phyloP scores from a whole-genome alignment of 148 eudicot genomes.

The Vaccinium darrowii region DNA sequence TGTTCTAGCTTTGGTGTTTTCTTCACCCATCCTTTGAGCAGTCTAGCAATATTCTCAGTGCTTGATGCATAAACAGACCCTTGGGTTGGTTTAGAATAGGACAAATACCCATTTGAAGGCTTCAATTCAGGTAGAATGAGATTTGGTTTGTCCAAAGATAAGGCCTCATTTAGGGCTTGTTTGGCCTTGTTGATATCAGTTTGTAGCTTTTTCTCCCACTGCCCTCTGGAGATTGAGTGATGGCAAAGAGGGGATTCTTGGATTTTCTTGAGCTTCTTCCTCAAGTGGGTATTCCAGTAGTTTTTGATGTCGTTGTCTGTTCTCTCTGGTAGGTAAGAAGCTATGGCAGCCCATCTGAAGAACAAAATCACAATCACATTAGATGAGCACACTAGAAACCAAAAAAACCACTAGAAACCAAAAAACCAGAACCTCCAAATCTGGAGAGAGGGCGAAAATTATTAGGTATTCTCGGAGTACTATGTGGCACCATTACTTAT shows the following conservation, averaged over 20 bases:
- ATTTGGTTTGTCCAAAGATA: slow-evolving; percentile 59
- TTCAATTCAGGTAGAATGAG: not conserved
- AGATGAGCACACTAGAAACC: not conserved
- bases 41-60: slow-evolving; percentile 68
- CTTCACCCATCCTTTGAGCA: slow-evolving; percentile 60
- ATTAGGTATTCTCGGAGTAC: not conserved
- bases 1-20: slow-evolving; percentile 27
- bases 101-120: not conserved
- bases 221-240: slow-evolving; percentile 50
- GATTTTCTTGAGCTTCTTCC: slow-evolving; percentile 57
- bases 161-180: slow-evolving; percentile 74
- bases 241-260: slow-evolving; percentile 30
- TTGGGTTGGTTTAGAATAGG: not conserved
- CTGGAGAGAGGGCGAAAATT: not conserved
- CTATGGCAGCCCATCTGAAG: slow-evolving; percentile 92
- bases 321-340: slow-evolving; percentile 84
- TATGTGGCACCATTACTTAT: not conserved
- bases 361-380: not conserved
- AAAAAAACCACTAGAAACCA: too few relatives aligned
- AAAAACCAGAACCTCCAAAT: not conserved
- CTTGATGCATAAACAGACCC: slow-evolving; percentile 55
- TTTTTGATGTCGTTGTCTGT: slow-evolving; percentile 93
- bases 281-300: slow-evolving; percentile 90
- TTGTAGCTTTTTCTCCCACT: slow-evolving; percentile 92
- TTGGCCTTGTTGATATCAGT: slow-evolving; percentile 77